Evolutionary conservation across 75 land plant genomes (phyloP).

Genomic region (Adiantum capillusveneris): DNA sequence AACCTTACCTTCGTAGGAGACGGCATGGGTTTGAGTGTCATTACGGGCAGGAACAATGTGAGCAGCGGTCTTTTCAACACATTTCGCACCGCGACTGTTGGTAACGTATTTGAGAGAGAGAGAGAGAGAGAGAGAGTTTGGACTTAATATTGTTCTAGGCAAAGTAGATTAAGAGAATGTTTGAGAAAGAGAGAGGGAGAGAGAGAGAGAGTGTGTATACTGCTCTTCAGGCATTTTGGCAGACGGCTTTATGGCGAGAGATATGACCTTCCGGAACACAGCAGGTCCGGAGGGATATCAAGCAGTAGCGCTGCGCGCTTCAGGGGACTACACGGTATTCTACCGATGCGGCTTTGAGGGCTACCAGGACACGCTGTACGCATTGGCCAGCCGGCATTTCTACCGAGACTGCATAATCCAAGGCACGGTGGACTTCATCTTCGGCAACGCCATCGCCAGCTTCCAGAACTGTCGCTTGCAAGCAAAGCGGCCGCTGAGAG

Average conservation of each 20-base stretch:
- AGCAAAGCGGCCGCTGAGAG: constrained; percentile 2
- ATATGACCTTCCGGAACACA: constrained; percentile 15
- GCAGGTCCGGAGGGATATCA: constrained; percentile 26
- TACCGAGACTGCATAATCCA: constrained; percentile 23
- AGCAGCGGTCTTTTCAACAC: neutral
- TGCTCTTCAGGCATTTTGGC: constrained; percentile 16
- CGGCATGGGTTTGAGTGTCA: constrained; percentile 2
- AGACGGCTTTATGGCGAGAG: constrained; percentile 9
- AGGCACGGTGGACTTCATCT: constrained; percentile 34
- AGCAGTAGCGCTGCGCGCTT: constrained; percentile 25
- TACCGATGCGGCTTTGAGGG: constrained; percentile 18
- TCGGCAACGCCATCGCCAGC: constrained; percentile 16
- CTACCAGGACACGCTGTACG: constrained; percentile 28
- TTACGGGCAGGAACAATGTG: constrained; percentile 11
- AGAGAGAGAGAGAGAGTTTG: too few species aligned
- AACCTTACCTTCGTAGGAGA: constrained; percentile 7
- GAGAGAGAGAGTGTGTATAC: too few species aligned
- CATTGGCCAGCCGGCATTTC: constrained; percentile 24
- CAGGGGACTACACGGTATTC: constrained; percentile 15
- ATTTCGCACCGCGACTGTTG: constrained; percentile 6
- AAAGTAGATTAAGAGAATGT: too few species aligned
- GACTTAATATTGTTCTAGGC: too few species aligned
- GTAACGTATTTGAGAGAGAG: too few species aligned
- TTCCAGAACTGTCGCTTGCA: constrained; percentile 14
- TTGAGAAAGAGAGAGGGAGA: too few species aligned